Base-by-base conservation (phyloP, 352 stramenopile genomes). In the Phytophthora palmivora region DNA sequence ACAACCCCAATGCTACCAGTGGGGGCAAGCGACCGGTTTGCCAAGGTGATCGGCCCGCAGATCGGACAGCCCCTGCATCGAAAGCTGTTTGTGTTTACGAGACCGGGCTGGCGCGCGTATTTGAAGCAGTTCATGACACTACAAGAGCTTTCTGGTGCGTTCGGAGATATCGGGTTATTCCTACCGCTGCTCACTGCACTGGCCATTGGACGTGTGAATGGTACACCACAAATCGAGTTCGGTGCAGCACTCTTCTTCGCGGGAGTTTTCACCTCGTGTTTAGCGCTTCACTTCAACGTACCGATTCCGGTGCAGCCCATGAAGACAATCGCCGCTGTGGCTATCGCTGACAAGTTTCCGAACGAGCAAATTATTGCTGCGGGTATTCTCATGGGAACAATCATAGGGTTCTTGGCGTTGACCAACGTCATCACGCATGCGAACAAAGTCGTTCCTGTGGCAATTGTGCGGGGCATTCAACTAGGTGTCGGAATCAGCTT, bases 251-350 rank as follows among this genome's bases (percentile, higher is more conserved):
- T 98, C n/a, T 98, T 98, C 66, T 98, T 91, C 65, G 86, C 92
- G 1, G 95, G 95, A 0, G 52, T 96, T 9, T 94, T 89, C 57
- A 98, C 97, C 26, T 66, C 96, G 0, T 62, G 92, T 1, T 87
- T 95, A 11, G 90, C 91, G 22, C 78, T 85, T 22, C 71, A 88
- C 41, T 98, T 96, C 78, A 92, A 97, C 59, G 68, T 97, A 28
- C 95, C 95, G 39, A 98, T 98, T 73, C 92, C 89, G n/a, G 88
- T 98, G 18, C 95, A 98, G 69, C 95, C 95, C 12, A 98, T 98
- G 95, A 98, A 98, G 74, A 94, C 88, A 14, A 97, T 98, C 50
- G 75, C 91, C 4, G 91, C 93, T 9, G 88, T 97, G 18, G 95
- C 91, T 11, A 88, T 98, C 38, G 75, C 87, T 18, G 87, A 95